Base-by-base conservation (phyloP, 352 stramenopile genomes). In the Phytophthora brassicae region DNA sequence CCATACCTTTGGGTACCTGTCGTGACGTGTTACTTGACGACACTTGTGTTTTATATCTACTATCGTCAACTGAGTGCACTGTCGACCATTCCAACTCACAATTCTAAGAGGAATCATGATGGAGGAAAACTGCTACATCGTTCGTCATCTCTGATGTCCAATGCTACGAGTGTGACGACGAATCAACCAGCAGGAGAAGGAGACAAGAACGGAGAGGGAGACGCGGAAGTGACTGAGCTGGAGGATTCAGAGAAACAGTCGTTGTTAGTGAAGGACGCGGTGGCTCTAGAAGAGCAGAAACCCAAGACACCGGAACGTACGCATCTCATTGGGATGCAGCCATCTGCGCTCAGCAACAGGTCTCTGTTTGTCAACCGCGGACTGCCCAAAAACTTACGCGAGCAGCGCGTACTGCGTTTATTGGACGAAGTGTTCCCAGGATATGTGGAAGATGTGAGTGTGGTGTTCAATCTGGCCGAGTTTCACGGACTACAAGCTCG, bases 321-420 rank as follows among this genome's bases (percentile, higher is more conserved):
- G 16, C 83, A 90, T 52, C 69, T 95, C 31, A 86, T 90, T 23
- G 85, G 86, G 46, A 95, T 95, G 86, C 76, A 90, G 55, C 84
- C 86, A 5, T 92, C 84, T 14, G 57, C 73, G 43, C 72, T 95
- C 16, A 93, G 84, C 49, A 74, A 81, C 43, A 75, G 81, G 17
- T 90, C 84, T 26, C 65, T 95, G 11, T 90, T 95, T 57, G 79
- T 95, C n/a, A 72, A 92, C 56, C 80, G 82, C 23, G 80, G 82
- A 20, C 56, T 92, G 33, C 84, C 86, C 33, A 90, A 90, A 67
- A 81, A 75, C 42, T 70, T 95, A 45, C 77, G 79, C 7, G 84
- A 93, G 45, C 81, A 88, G 56, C 84, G 86, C 7, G 72, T 93
- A 56, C 68, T 92, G 14, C 86, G 83, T 56, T 60, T 95, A 44